Evolutionary conservation across 768 basidiomycete species (phyloP), one percentile per base, ranked within the genome.

Genomic region (Auriscalpium vulgare): DNA sequence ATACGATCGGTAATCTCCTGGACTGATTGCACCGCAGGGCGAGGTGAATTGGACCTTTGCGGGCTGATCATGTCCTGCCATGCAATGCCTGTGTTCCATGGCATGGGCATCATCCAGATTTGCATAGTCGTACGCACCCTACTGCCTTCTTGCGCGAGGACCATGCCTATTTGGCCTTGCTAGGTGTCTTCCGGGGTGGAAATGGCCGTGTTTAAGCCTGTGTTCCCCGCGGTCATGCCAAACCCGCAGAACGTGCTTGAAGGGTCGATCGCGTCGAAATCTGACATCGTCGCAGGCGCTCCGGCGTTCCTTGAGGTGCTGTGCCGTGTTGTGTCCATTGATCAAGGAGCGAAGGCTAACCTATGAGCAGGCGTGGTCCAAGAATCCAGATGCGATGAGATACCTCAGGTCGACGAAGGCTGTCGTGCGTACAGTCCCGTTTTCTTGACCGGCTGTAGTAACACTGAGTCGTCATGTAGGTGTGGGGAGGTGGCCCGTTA

Each of bases 241-340:
- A 72, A 68, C 29, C 64, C 72, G 1, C 65, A 67, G 16, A 65
- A 61, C 13, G 63, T 71, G 21, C 61, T 70, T 14, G 59, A 64
- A 16, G 65, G 60, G 9, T 62, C 66, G 23, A 54, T 66, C 1
- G 63, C 59, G 5, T 62, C 67, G 0, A 54, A 61, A 0, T 59
- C 63, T 36, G 57, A 65, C 2, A 52, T 69, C n/a, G 58, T 66
- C 7, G 63, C 59, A 35, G 65, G 62, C 50, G 69, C 71, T 4
- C 72, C 72, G 0, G 55, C 65, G 3, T 69, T 73, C 53, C 47
- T 73, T 10, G 69, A 73, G 63, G 72, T 71, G 53, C 3, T 55
- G 37, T 17, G 19, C 13, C 23, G 2, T 50, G 19, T 17, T 34
- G 1, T 52, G 21, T 46, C 8, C 21, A 46, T 38, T 16, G 7